Base-by-base conservation (phyloP, 2,329 filamentous ascomycete species). In the Triangularia setosa region DNA sequence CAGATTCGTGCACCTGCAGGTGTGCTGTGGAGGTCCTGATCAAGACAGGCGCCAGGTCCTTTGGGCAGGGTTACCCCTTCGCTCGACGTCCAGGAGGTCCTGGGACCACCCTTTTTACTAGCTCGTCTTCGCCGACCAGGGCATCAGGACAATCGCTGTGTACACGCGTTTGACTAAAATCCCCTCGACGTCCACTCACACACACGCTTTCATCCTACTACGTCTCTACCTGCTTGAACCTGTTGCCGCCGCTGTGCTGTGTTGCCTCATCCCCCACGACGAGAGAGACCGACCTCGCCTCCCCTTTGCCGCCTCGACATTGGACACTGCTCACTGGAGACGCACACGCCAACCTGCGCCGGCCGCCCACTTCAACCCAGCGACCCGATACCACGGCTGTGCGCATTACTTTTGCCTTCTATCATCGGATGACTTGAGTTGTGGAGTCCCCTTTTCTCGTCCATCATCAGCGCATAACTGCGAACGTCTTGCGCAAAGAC, bases 401-500 rank as follows among this genome's bases (percentile, higher is more conserved):
- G 40, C 40, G 40, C 40, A 48, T 48, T 48, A 5, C 40, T 48
- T 48, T 48, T 23, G 25, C 25, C 58, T 30, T 40, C 23, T 61
- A 30, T 12, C 58, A 55, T 58, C 58, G 24, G 35, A 66, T 63
- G 64, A 64, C 60, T 27, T 69, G 68, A 64, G 65, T n/a, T 64
- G 65, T 67, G 55, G 61, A 66, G 60, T 53, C 58, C 18, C 60
- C 60, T 58, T 48, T 48, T 61, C 48, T 52, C 23, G 12, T 52
- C 28, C 52, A 24, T 61, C 35, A 56, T 62, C 64, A 63, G 61
- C 65, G 62, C 65, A 58, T 60, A 63, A 62, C 60, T 53, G 52
- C 63, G 61, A 69, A 66, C 66, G 62, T 64, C 64, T n/a, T 40
- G 66, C 65, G 66, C 69, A 66, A n/a, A 68, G 64, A 48, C 40